Percentiles rank a stretch among this genome's conserved stretches.
Conservation (phyloP, 306 rosid species). For the Sesbania bispinosa region DNA sequence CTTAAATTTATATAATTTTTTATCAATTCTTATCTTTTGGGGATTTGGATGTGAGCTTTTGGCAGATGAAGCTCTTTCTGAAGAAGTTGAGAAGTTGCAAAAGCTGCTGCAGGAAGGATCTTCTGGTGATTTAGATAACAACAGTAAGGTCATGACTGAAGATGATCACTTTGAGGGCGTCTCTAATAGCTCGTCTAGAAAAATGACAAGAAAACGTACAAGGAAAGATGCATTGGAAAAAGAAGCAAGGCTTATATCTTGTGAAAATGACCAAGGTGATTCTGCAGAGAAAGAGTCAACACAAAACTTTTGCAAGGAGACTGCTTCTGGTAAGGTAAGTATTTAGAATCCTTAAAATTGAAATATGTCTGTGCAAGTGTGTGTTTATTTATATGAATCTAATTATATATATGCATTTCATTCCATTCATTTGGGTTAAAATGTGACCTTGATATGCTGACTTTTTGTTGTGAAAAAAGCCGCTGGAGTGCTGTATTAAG, state of each 20-base stretch:
- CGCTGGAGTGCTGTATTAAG: slow-evolving; percentile 42
- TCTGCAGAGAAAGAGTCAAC: slow-evolving; percentile 32
- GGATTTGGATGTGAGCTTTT: slow-evolving; percentile 30
- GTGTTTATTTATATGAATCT: not conserved
- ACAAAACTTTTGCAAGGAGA: slow-evolving; percentile 33
- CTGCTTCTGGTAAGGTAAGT: slow-evolving; percentile 32
- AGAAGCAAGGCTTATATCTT: slow-evolving; percentile 22
- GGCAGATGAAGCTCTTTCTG: slow-evolving; percentile 61
- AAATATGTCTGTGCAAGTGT: not conserved
- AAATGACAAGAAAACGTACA: slow-evolving; percentile 47
- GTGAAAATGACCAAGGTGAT: slow-evolving; percentile 34
- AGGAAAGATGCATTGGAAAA: slow-evolving; percentile 38
- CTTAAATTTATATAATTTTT: slow-evolving; percentile 1
- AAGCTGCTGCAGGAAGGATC: slow-evolving; percentile 41
- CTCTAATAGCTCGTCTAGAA: slow-evolving; percentile 32
- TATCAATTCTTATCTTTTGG: slow-evolving; percentile 22
- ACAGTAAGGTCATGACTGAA: slow-evolving; percentile 9
- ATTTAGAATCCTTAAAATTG: not conserved
- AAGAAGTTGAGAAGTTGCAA: slow-evolving; percentile 60
- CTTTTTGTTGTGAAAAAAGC: slow-evolving; percentile 35
- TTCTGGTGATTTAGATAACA: slow-evolving; percentile 30
- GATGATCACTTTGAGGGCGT: slow-evolving; percentile 26
- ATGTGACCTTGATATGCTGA: slow-evolving; percentile 21
- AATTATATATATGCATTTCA: not conserved
- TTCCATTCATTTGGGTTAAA: slow-evolving; percentile 10